phyloP scores from a whole-genome alignment of 2,329 filamentous ascomycete genomes.

The Colletotrichum sp. region DNA sequence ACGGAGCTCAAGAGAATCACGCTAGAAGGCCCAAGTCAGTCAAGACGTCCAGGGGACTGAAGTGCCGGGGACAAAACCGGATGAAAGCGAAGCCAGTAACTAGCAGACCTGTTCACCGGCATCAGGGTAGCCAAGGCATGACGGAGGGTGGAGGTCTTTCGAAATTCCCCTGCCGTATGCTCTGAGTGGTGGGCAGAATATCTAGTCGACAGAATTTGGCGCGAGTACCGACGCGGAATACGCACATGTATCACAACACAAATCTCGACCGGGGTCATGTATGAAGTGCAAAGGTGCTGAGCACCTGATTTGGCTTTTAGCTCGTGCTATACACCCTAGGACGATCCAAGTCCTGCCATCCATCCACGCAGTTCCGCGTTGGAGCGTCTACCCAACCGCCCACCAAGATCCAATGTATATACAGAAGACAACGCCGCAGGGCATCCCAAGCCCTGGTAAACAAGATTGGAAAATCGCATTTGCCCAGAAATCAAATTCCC shows the following conservation, averaged over 20 bases:
- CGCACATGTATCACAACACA: neutral
- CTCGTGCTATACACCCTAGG: neutral
- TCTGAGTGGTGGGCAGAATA: neutral
- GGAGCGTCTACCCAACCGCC: neutral
- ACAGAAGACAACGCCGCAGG: neutral
- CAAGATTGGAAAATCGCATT: neutral
- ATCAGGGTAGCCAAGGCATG: neutral
- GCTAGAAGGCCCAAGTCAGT: neutral
- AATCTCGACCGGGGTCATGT: no score
- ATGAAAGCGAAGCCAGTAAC: fast-evolving
- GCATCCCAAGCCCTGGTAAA: neutral
- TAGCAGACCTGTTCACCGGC: neutral
- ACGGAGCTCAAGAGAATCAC: neutral
- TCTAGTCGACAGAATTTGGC: neutral
- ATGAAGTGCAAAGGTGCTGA: neutral
- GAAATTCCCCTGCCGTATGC: neutral
- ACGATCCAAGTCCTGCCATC: neutral
- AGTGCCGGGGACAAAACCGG: neutral
- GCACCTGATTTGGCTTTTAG: neutral
- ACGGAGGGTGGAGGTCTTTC: neutral
- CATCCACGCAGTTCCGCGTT: neutral
- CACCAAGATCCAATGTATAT: neutral
- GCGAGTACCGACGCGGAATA: neutral
- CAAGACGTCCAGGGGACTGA: fast-evolving
- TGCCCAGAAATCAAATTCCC: neutral